Evolutionary conservation across 106 monocot genomes (phyloP).

Genomic region (Apostasia shenzhenica): DNA sequence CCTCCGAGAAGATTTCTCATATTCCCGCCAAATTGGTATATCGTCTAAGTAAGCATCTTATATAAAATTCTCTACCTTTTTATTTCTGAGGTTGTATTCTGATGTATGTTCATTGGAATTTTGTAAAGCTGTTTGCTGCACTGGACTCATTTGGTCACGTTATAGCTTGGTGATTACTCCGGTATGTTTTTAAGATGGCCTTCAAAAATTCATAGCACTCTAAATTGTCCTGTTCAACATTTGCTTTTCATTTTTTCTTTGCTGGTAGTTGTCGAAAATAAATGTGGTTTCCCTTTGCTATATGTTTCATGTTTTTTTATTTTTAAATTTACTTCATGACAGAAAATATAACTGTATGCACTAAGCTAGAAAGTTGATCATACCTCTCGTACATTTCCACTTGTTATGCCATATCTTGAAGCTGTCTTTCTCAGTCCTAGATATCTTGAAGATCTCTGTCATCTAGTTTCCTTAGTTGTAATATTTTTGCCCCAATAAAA

Average conservation of each 20-base stretch:
- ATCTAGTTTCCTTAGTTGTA: no score
- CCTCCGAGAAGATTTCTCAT: conserved; percentile 92
- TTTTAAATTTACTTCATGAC: no score
- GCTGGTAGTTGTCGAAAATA: background rate
- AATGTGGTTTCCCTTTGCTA: background rate
- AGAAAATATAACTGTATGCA: no score
- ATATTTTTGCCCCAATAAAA: no score
- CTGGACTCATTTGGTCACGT: conserved; percentile 51
- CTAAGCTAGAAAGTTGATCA: no score
- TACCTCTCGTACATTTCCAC: no score
- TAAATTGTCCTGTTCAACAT: background rate
- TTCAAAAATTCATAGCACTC: background rate
- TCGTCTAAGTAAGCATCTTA: no score
- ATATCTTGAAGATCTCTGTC: no score
- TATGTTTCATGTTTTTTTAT: background rate
- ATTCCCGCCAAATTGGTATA: conserved; percentile 89
- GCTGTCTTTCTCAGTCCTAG: no score
- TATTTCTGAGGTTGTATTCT: background rate
- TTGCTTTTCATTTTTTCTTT: background rate
- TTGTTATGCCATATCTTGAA: no score
- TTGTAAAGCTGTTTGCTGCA: conserved; percentile 33
- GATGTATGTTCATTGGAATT: conserved; percentile 3
- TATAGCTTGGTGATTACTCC: conserved; percentile 43
- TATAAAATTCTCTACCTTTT: background rate
- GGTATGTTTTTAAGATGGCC: conserved; percentile 18